phyloP scores from a whole-genome alignment of 257 asterid genomes.

The Solanum chmielewskii region DNA sequence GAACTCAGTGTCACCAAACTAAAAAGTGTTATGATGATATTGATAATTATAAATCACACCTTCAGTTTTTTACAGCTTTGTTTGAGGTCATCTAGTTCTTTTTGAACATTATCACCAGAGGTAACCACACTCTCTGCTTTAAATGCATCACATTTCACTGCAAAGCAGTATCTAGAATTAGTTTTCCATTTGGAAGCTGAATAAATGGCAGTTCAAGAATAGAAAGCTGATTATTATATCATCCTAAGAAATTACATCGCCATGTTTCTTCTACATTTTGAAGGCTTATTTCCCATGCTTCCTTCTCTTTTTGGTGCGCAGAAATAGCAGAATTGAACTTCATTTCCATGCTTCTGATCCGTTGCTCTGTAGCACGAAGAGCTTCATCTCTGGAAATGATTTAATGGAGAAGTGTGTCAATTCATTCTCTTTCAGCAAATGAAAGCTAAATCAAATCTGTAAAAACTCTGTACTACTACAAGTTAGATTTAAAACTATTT shows the following conservation, averaged over 20 bases:
- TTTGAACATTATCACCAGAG: conserved; percentile 33
- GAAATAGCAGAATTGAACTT: conserved; percentile 66
- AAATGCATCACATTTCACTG: conserved; percentile 74
- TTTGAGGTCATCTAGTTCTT: conserved; percentile 63
- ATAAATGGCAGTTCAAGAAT: neutral
- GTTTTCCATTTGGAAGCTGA: neutral
- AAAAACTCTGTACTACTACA: neutral
- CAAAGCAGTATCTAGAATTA: conserved; percentile 4
- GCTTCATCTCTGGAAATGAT: conserved; percentile 69
- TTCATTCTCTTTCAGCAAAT: neutral
- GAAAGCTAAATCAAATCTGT: neutral
- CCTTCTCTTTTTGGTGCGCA: conserved; percentile 67
- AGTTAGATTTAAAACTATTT: neutral
- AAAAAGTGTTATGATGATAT: neutral
- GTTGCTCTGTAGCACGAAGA: conserved; percentile 46
- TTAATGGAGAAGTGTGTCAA: conserved; percentile 5
- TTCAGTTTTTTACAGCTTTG: conserved; percentile 42
- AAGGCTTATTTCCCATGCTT: conserved; percentile 71
- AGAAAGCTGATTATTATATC: neutral
- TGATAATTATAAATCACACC: conserved; percentile 29
- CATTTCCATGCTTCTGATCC: conserved; percentile 53
- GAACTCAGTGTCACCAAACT: neutral
- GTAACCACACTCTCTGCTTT: conserved; percentile 49
- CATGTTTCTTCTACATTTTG: conserved; percentile 89
- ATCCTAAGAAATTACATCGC: conserved; percentile 45